Conservation (phyloP, 2,329 filamentous ascomycete species). For the Pseudodiploospora longispora region DNA sequence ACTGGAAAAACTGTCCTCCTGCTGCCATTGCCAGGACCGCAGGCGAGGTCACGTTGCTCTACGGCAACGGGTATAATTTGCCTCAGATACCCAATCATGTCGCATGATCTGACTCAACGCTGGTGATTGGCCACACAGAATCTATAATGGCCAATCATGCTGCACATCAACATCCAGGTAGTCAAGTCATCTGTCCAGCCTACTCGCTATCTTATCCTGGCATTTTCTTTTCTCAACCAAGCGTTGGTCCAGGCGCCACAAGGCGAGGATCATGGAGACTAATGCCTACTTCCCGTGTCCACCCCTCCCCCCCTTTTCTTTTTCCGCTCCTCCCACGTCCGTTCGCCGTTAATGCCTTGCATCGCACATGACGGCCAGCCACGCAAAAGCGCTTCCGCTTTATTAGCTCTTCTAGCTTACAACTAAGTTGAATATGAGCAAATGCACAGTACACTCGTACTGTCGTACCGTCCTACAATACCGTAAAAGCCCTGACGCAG, state of each 20-base stretch:
- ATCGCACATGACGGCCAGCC: constrained; percentile 8
- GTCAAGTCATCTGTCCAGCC: too few relatives aligned
- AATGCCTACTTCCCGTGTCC: constrained; percentile 11
- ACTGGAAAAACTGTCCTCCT: too few relatives aligned
- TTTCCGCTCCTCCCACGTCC: constrained; percentile 5
- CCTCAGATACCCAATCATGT: constrained; percentile 17
- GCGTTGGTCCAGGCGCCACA: not conserved
- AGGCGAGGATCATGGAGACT: constrained; percentile 1
- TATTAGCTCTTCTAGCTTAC: not conserved
- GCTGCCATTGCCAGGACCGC: too few relatives aligned
- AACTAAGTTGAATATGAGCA: constrained; percentile 2
- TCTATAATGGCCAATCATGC: too few relatives aligned
- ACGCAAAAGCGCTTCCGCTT: not conserved
- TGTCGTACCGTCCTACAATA: constrained; percentile 1
- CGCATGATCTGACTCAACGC: constrained; percentile 9
- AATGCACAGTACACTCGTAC: not conserved
- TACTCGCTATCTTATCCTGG: not conserved
- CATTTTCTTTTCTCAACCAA: not conserved
- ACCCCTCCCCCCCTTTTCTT: constrained; percentile 9
- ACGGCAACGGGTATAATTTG: constrained; percentile 13
- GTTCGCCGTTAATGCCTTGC: constrained; percentile 12
- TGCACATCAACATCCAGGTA: too few relatives aligned
- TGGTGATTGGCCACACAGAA: constrained; percentile 17
- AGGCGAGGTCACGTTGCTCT: constrained; percentile 7
- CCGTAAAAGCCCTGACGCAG: too few relatives aligned